Evolutionary conservation across 2,329 filamentous ascomycete genomes (phyloP).

Genomic region (Colletotrichum sp.): DNA sequence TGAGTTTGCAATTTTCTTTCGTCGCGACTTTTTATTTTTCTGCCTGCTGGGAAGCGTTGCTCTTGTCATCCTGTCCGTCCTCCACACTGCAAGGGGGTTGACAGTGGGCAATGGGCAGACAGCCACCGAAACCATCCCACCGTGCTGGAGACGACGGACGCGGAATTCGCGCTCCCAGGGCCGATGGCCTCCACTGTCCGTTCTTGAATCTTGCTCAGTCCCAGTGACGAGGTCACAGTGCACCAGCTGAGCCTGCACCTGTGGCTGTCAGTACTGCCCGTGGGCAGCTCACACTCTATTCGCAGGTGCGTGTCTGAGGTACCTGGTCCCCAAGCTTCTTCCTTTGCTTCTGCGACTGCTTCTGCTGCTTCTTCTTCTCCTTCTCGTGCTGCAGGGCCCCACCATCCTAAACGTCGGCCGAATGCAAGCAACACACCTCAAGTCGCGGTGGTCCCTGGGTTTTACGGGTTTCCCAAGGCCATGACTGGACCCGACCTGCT

Average conservation of each 20-base stretch:
- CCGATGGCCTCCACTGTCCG: not conserved
- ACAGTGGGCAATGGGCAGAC: slow-evolving; percentile 15
- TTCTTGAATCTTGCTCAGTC: not conserved
- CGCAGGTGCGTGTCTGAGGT: not conserved
- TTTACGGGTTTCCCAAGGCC: not conserved
- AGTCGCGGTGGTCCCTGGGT: not conserved
- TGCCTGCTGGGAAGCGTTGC: not conserved
- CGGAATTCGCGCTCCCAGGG: not conserved
- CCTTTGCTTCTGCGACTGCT: not conserved
- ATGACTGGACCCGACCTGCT: not conserved
- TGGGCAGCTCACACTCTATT: not conserved
- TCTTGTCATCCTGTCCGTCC: not conserved
- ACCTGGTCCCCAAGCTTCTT: not conserved
- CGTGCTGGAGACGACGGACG: not conserved
- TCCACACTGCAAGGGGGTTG: slow-evolving; percentile 1
- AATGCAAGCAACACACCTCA: not conserved
- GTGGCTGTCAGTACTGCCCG: not conserved
- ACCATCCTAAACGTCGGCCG: slow-evolving; percentile 10
- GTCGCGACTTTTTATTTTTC: not conserved
- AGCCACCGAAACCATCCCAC: slow-evolving; percentile 4
- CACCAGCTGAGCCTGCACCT: not conserved
- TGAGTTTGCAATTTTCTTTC: not conserved
- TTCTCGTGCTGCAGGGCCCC: not conserved
- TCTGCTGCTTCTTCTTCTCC: not conserved
- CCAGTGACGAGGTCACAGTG: not conserved